A percentile compares a stretch with the other conserved stretches of the same genome.
Evolutionary conservation across 305 asterid species (phyloP).

Genomic region (Rubia tinctorum): DNA sequence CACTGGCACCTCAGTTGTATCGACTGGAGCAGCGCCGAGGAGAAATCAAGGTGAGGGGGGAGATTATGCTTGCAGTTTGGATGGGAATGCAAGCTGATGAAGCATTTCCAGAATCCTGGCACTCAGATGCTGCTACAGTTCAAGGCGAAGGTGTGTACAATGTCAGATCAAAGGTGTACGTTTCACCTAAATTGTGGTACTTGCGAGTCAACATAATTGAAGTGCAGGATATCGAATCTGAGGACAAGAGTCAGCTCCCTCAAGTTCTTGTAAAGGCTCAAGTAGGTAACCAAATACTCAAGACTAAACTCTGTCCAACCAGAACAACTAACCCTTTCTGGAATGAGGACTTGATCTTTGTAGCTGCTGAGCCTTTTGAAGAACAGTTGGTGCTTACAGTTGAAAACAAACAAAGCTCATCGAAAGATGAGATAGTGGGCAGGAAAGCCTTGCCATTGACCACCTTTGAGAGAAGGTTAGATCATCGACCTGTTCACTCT

Average conservation of each 20-base stretch:
- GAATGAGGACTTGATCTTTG: slow-evolving; percentile 51
- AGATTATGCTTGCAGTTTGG: slow-evolving; percentile 52
- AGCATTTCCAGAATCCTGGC: slow-evolving; percentile 64
- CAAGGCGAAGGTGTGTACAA: slow-evolving; percentile 44
- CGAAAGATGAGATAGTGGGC: slow-evolving; percentile 45
- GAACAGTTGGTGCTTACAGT: slow-evolving; percentile 41
- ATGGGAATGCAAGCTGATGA: slow-evolving; percentile 70
- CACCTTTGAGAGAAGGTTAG: slow-evolving; percentile 43
- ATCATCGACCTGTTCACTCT: slow-evolving; percentile 43
- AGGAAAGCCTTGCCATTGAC: slow-evolving; percentile 33
- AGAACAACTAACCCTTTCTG: slow-evolving; percentile 42
- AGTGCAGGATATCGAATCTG: slow-evolving; percentile 41
- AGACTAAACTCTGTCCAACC: slow-evolving; percentile 35
- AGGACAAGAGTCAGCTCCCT: slow-evolving; percentile 38
- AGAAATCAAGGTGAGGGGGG: slow-evolving; percentile 34
- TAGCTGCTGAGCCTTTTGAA: slow-evolving; percentile 57
- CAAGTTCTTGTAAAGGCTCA: slow-evolving; percentile 43
- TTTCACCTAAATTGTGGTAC: slow-evolving; percentile 58
- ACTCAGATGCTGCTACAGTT: slow-evolving; percentile 51
- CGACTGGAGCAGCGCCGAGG: slow-evolving; percentile 39
- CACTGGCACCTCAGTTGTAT: slow-evolving; percentile 60
- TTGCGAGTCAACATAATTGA: slow-evolving; percentile 50
- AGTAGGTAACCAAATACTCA: slow-evolving; percentile 47
- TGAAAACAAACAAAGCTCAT: slow-evolving; percentile 31
- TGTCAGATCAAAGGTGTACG: slow-evolving; percentile 49